Evolutionary conservation across 2,329 filamentous ascomycete species (phyloP).

Genomic region (Arthrinium puccinioides): DNA sequence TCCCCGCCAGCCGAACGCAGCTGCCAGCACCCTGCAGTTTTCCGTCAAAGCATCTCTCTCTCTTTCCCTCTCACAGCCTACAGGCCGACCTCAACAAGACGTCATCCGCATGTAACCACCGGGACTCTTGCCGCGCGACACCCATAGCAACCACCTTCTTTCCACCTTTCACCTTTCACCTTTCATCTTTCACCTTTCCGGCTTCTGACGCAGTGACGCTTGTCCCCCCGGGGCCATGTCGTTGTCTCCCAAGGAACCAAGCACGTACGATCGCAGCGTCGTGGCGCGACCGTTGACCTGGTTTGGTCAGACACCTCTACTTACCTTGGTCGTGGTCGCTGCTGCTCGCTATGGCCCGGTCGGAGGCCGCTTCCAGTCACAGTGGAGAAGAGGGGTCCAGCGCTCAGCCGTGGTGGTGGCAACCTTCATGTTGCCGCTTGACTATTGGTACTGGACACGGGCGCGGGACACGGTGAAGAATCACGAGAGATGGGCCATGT

Average conservation of each 20-base stretch:
- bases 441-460: background rate
- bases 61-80: too few species aligned
- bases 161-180: background rate
- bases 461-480: background rate
- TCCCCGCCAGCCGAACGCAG: too few species aligned
- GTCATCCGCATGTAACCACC: background rate
- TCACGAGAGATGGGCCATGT: conserved; percentile 1
- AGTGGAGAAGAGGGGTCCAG: background rate
- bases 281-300: background rate
- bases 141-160: background rate
- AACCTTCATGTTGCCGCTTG: background rate
- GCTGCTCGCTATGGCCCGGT: background rate
- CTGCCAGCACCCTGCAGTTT: too few species aligned
- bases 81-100: background rate
- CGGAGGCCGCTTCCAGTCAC: background rate
- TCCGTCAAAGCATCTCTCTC: too few species aligned
- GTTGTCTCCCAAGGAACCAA: background rate
- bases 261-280: background rate
- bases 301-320: background rate
- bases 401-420: background rate
- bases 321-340: background rate
- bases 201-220: background rate
- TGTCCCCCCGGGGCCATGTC: background rate
- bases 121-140: background rate
- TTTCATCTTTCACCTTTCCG: background rate